Percentiles rank a stretch among this genome's conserved stretches.
Evolutionary conservation across 1,284 basidiomycete genomes (phyloP).

Genomic region (Boletellus dicymbophilus): DNA sequence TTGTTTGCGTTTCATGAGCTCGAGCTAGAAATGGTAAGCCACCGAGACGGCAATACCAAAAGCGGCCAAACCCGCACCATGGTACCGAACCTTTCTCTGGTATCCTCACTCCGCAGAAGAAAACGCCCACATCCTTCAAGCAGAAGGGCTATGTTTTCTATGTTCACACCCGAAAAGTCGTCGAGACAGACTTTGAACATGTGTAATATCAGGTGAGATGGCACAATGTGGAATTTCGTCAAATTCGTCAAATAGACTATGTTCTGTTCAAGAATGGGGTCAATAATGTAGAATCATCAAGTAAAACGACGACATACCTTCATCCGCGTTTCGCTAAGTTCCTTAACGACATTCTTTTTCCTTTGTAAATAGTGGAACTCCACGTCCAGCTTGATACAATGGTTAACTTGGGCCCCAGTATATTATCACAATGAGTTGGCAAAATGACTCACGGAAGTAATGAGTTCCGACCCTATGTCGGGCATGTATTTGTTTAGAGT

Average conservation of each 20-base stretch:
- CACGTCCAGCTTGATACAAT: conserved; percentile 77
- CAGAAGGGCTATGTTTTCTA: conserved; percentile 92
- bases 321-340: conserved; percentile 80
- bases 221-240: conserved; percentile 96
- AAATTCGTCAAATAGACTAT: conserved; percentile 88
- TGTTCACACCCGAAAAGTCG: conserved; percentile 90
- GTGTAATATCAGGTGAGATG: conserved; percentile 90
- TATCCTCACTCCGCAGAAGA: conserved; percentile 86
- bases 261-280: conserved; percentile 58
- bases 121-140: conserved; percentile 96
- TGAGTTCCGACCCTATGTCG: conserved; percentile 83
- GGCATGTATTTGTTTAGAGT: conserved; percentile 93
- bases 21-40: conserved; percentile 57
- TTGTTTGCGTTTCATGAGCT: conserved; percentile 94
- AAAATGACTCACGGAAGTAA: conserved; percentile 64
- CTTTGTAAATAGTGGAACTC: conserved; percentile 96
- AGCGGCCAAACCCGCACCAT: conserved; percentile 53
- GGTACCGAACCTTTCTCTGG: conserved; percentile 79
- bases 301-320: conserved; percentile 57
- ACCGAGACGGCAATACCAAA: neutral
- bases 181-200: conserved; percentile 97
- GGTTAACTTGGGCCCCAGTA: conserved; percentile 11
- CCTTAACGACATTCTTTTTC: conserved; percentile 90
- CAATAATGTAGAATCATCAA: neutral
- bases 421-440: neutral